Evolutionary conservation across 805 yeast species (phyloP), one percentile per base, ranked within the genome.

Genomic region (Wickerhamiella allomyrinae): DNA sequence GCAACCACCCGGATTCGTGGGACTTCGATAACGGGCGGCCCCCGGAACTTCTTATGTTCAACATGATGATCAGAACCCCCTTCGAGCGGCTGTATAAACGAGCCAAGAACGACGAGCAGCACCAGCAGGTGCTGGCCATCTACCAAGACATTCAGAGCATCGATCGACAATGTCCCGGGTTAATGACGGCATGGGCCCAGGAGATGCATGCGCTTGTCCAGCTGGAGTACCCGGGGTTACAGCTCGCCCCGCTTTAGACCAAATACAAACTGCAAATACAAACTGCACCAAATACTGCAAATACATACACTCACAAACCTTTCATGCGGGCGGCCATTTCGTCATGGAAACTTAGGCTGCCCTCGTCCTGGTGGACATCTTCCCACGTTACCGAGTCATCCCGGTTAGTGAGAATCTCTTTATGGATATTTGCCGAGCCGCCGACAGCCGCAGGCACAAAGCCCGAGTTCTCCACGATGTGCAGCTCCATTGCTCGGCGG

Each of bases 301-400:
- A 22, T 22, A 22, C n/a, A n/a, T n/a, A n/a, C n/a, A n/a, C n/a
- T n/a, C 14, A 27, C 17, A 27, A 17, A 27, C 17, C 31, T n/a
- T 23, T 15, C 63, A 79, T 62, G 43, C 67, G 70, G 56, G 64
- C 71, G 60, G 81, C 91, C 69, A 85, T 69, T 53, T 79, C 85
- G 13, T 76, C 56, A 58, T 84, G 94, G 66, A 85, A 72, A 54
- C 77, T 83, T 24, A 54, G 24, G 33, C 29, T 23, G 9, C 37
- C 19, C 17, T 41, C 37, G 19, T 51, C 79, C 21, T 68, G 67
- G 59, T 87, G 87, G 17, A 89, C 71, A 55, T 91, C 97, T 55
- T 91, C 97, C 96, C 97, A 89, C 53, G 84, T 95, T 34, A 89
- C 65, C 13, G 74, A 61, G 17, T 77, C 62, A 45, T 91, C 97